A percentile compares a stretch with the other conserved stretches of the same genome.
These are phyloP conservation scores for Meredithiella fracta DNA, from an alignment of 2,329 filamentous ascomycete species.

Conservation along the genomic window DNA sequence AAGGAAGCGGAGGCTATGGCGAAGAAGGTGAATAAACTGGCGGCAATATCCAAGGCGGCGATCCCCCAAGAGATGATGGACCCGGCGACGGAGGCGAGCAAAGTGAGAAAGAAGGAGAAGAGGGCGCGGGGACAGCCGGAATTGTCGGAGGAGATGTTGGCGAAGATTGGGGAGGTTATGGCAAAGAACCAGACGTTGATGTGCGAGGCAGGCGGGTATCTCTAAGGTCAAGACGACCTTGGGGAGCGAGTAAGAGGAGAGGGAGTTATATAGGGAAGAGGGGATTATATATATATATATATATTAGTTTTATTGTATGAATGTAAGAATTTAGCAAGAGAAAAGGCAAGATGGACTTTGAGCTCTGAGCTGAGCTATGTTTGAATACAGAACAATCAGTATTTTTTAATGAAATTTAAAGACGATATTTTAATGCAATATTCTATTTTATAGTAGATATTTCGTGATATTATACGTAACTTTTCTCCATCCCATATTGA, in stretches of 20 bases:
- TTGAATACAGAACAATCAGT: no score
- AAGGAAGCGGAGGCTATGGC: constrained; percentile 42
- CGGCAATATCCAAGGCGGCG: constrained; percentile 16
- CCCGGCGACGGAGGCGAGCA: constrained; percentile 43
- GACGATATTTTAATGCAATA: no score
- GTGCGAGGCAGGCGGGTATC: constrained; percentile 10
- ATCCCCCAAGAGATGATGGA: constrained; percentile 30
- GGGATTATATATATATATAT: constrained; percentile 10
- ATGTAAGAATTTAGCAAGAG: no score
- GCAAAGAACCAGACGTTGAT: constrained; percentile 32
- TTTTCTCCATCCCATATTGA: not conserved
- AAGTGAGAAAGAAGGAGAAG: constrained; percentile 34
- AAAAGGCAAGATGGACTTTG: no score
- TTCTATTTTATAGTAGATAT: not conserved
- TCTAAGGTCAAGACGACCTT: constrained; percentile 8
- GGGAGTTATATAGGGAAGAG: not conserved
- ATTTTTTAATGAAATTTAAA: no score
- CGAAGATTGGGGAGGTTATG: constrained; percentile 46
- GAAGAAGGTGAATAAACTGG: constrained; percentile 22
- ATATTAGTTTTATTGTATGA: no score
- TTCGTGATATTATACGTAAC: no score
- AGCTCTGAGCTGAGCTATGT: no score
- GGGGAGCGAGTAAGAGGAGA: constrained; percentile 4
- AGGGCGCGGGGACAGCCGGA: constrained; percentile 37
- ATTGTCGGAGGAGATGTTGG: constrained; percentile 41